Conservation (phyloP, 768 basidiomycete genomes). For the Russula lepida region DNA sequence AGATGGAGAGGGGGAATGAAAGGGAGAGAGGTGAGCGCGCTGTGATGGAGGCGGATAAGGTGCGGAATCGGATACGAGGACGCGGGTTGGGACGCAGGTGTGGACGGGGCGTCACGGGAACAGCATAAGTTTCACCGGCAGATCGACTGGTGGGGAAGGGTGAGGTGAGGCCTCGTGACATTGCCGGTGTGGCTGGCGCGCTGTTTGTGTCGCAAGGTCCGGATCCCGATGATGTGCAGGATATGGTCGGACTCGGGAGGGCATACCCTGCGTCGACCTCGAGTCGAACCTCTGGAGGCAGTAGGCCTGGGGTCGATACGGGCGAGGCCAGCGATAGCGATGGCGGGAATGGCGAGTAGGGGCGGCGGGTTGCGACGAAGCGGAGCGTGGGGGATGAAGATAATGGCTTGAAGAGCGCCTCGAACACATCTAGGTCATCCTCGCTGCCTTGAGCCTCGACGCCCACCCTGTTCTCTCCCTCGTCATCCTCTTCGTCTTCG, state of each 20-base stretch:
- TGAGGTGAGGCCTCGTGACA: not conserved
- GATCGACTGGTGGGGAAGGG: not conserved
- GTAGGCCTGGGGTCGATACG: not conserved
- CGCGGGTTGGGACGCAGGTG: not conserved
- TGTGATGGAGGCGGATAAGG: slow-evolving; percentile 4
- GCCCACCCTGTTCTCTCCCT: not conserved
- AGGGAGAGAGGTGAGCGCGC: slow-evolving; percentile 13
- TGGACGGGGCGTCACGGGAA: not conserved
- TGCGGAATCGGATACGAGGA: slow-evolving; percentile 2
- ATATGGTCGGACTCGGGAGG: slow-evolving; percentile 5
- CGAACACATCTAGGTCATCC: not conserved
- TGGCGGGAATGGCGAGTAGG: not conserved
- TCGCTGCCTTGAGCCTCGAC: not conserved
- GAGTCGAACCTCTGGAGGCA: not conserved
- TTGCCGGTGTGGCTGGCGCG: not conserved
- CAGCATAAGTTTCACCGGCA: not conserved
- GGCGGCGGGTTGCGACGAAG: not conserved
- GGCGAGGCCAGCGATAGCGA: not conserved
- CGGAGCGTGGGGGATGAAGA: not conserved
- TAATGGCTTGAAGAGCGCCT: not conserved
- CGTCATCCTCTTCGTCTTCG: not conserved
- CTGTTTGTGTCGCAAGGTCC: not conserved
- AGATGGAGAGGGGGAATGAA: slow-evolving; percentile 3
- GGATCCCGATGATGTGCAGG: not conserved
- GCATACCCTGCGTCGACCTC: not conserved